These are phyloP conservation scores for Aristolochia fimbriata DNA, from an alignment of 164 flowering plant genomes.

Conservation along the genomic window DNA sequence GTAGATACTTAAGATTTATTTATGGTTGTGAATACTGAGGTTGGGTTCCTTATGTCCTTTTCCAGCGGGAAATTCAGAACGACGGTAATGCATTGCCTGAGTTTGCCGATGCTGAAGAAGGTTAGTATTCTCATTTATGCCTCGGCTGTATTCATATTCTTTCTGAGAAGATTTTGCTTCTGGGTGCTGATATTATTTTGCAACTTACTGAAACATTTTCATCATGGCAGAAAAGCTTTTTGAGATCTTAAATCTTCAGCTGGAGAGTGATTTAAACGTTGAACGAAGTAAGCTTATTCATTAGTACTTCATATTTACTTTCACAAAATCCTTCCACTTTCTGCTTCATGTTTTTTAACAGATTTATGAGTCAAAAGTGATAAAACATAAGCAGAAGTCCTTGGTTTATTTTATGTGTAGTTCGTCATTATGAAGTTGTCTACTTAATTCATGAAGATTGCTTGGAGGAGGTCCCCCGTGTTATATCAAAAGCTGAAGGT, in stretches of 20 bases:
- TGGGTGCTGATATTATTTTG: background rate
- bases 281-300: constrained; percentile 46
- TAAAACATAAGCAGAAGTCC: background rate
- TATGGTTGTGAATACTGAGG: no score
- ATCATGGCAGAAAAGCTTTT: constrained; percentile 57
- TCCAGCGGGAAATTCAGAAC: no score
- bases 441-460: constrained; percentile 75
- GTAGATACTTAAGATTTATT: no score
- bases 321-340: background rate
- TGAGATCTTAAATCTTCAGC: constrained; percentile 61
- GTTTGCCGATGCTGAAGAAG: constrained; percentile 86
- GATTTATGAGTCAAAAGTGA: background rate
- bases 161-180: background rate
- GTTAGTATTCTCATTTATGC: constrained; percentile 23
- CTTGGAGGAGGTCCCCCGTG: constrained; percentile 57
- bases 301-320: background rate
- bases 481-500: constrained; percentile 83
- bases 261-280: constrained; percentile 50
- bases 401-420: constrained; percentile 25
- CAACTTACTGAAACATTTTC: constrained; percentile 1
- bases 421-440: constrained; percentile 94
- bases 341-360: background rate
- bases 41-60: no score
- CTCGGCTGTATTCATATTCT: background rate
- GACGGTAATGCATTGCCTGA: constrained; percentile 30